Conservation (phyloP, 306 rosid genomes). For the Sechiopsis laciniata region DNA sequence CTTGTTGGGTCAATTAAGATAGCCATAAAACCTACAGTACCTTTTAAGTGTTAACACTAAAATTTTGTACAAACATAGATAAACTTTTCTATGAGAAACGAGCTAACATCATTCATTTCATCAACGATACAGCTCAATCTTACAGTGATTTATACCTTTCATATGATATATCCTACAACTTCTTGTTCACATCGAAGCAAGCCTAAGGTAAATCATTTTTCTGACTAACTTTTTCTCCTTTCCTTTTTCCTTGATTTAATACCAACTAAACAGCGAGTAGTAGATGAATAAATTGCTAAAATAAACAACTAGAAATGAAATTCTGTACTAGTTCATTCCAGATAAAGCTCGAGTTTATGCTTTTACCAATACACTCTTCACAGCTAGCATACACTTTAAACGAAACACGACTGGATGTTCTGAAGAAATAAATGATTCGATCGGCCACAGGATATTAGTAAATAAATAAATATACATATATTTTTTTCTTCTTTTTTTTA, state of each 20-base stretch:
- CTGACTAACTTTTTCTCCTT: background rate
- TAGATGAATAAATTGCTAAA: background rate
- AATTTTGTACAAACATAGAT: background rate
- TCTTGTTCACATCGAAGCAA: background rate
- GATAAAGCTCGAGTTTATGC: background rate
- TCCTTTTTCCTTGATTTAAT: background rate
- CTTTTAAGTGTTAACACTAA: background rate
- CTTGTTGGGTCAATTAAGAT: conserved; percentile 5
- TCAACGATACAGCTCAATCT: background rate
- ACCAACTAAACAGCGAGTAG: background rate
- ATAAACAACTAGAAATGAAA: background rate
- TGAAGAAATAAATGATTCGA: background rate
- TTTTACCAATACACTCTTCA: background rate
- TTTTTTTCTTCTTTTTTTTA: background rate
- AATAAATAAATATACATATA: background rate
- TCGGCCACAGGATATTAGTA: background rate
- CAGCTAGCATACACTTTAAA: conserved; percentile 1
- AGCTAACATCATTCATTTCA: background rate
- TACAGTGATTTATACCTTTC: background rate
- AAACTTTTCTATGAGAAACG: background rate
- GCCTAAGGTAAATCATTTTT: background rate
- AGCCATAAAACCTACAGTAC: background rate
- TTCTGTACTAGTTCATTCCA: background rate
- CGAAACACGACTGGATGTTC: conserved; percentile 7
- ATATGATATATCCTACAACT: background rate